phyloP scores from a whole-genome alignment of 371 early-diverging fungal genomes.

The Mortierella sp. region DNA sequence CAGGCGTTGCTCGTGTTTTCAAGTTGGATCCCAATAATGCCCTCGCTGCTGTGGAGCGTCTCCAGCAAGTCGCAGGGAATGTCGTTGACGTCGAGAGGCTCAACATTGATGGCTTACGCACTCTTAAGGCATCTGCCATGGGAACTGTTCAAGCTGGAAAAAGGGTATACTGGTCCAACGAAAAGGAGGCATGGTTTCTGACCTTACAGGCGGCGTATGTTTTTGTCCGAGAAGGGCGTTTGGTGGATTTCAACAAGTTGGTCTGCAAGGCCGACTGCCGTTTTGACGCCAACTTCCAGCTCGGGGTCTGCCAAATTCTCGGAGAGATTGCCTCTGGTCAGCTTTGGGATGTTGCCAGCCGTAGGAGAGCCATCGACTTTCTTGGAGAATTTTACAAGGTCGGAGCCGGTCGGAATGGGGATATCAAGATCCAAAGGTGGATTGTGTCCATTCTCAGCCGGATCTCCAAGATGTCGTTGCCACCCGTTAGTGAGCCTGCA shows the following conservation, averaged over 20 bases:
- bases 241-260: not conserved
- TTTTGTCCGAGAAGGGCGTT: not conserved
- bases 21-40: conserved; percentile 5
- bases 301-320: conserved; percentile 3
- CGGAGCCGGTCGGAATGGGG: not conserved
- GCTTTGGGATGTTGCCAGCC: not conserved
- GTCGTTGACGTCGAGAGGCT: not conserved
- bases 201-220: not conserved
- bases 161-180: not conserved
- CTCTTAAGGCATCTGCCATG: not conserved
- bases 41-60: not conserved
- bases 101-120: not conserved
- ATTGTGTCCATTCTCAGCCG: not conserved
- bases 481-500: not conserved
- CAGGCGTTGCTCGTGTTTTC: not conserved
- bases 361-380: not conserved
- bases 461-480: not conserved
- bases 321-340: not conserved
- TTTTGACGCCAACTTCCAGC: not conserved
- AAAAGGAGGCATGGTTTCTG: conserved; percentile 3
- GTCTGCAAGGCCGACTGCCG: not conserved
- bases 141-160: not conserved
- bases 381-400: not conserved
- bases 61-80: not conserved
- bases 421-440: not conserved